Evolutionary conservation across 768 basidiomycete genomes (phyloP), one percentile per base, ranked within the genome.

Genomic region (Leccinellum albellum): DNA sequence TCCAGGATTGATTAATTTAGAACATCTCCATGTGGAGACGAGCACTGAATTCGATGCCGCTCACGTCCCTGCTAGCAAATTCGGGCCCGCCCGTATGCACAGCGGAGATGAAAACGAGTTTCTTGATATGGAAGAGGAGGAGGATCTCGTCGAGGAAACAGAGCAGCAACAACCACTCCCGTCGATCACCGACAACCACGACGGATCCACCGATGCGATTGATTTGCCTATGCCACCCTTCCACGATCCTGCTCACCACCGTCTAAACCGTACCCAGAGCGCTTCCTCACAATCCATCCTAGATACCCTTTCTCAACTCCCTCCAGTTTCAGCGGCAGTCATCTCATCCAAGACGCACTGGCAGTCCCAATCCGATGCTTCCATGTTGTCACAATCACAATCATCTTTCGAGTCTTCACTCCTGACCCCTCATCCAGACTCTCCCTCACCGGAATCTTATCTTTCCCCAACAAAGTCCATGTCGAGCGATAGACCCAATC

Each of bases 71-170:
- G 50, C 58, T 50, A 65, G 29, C 44, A 58, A 51, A 53, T 55
- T 33, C 51, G 62, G 53, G 53, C 62, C 12, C 42, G 13, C 21
- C 55, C 54, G 50, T 55, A 54, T 57, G 23, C 45, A 48, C 37
- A 40, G 33, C 54, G 63, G 68, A 68, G 68, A 79, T 46, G 73
- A 71, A 60, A 68, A 74, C 67, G 83, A 89, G 65, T 91, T 90
- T 67, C 73, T 89, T 50, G 88, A 91, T 64, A 71, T 89, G 73
- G 70, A 62, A 29, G 77, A 70, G 17, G 77, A 76, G 53, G 75
- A 73, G 29, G 74, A 71, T 17, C 44, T 32, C 12, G 14, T 33
- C 13, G 69, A 64, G 24, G 63, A 62, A 31, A 42, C 44, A n/a
- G 59, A 61, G 23, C 59, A 55, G 2, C 59, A 61, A 44, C 56